Evolutionary conservation across 345 rosid species (phyloP), one percentile per base, ranked within the genome.

Genomic region (Eucalyptus shirleyi): DNA sequence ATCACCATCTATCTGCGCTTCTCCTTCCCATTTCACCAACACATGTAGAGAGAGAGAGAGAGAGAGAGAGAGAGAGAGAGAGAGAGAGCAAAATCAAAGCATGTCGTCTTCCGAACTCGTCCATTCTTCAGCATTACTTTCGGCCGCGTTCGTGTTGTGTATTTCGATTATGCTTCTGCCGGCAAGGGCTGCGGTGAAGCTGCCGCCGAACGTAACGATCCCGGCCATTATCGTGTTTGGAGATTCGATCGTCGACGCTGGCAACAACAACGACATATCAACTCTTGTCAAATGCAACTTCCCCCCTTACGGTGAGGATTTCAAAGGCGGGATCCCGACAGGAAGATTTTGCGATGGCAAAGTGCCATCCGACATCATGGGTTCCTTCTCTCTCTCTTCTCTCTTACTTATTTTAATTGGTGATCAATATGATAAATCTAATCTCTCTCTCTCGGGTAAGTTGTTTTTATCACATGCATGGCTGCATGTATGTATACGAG

Each of bases 331-430:
- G 24, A 28, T 91, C 88, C 93, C 99, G 8, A 96, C 99, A 0
- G 99, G 99, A 88, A 93, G 99, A 88, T 97, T 97, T 55, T 92
- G 93, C 62, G 89, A 97, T 51, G 99, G 99, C 53, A 97, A 91
- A 92, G 90, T 96, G 56, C 99, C 99, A 8, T 82, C 96, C 6
- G 98, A 97, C 88, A 18, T 97, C 23, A 32, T 97, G 59, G 98
- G 98, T 96, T 45, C 34, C 28, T 65, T 51, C 7, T 49, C 34
- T 11, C 28, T 50, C 45, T n/a, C 87, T 55, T 17, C 55, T n/a
- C 60, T 55, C 14, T 12, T 49, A 7, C 37, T 7, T 50, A 8
- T 40, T 14, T 77, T 11, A 77, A 40, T 21, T 37, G 8, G 3
- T 77, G 47, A 77, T 77, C 47, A 77, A 77, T 21, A 77, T 40